Evolutionary conservation across 148 eudicot species (phyloP).

Genomic region (Camellia granthamiana): DNA sequence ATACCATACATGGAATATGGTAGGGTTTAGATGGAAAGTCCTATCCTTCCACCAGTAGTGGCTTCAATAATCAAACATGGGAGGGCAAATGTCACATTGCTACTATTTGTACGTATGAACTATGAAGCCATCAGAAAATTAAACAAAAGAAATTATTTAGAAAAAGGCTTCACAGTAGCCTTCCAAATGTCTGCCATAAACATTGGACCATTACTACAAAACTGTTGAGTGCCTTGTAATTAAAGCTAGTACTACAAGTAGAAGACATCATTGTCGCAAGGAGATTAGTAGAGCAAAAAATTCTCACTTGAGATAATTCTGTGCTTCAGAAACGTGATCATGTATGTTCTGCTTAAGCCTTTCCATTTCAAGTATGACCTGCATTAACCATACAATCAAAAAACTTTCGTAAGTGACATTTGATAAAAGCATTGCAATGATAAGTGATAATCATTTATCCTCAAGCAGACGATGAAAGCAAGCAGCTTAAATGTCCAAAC

Average conservation of each 20-base stretch:
- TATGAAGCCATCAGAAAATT: conserved; percentile 4
- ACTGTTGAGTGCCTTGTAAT: not conserved
- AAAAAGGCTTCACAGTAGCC: not conserved
- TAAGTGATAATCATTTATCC: too few relatives aligned
- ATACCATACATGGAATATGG: not conserved
- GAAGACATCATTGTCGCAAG: not conserved
- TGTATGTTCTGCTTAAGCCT: conserved; percentile 74
- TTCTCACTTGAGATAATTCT: conserved; percentile 61
- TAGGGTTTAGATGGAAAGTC: not conserved
- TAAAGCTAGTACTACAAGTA: not conserved
- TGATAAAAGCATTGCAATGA: not conserved
- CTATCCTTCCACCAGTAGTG: not conserved
- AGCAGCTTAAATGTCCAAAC: not conserved
- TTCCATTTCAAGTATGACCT: conserved; percentile 94
- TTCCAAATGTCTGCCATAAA: not conserved
- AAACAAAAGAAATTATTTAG: conserved; percentile 4
- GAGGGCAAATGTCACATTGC: not conserved
- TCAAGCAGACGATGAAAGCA: not conserved
- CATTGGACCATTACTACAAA: not conserved
- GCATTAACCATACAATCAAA: conserved; percentile 16
- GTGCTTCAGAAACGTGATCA: conserved; percentile 56
- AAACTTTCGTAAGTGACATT: not conserved
- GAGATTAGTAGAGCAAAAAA: conserved; percentile 12
- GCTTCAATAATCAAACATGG: not conserved
- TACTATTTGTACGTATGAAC: not conserved